Conservation (phyloP, 352 stramenopile species). For the Globisporangium paddicum region DNA sequence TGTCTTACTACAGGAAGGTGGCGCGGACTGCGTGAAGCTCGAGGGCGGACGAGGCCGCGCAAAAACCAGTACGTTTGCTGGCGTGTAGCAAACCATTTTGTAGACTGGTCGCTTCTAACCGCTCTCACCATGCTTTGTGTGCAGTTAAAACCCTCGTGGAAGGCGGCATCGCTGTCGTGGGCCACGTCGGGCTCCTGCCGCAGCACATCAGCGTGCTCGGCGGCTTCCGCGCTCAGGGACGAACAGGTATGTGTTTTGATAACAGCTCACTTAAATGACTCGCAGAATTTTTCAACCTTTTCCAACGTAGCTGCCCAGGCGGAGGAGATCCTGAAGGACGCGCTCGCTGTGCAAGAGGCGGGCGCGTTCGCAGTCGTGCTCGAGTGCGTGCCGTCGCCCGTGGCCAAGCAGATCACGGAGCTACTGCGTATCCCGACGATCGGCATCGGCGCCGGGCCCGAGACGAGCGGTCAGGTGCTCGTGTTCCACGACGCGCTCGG, state of each 20-base stretch:
- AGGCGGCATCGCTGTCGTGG: constrained; percentile 95
- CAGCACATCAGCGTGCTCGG: constrained; percentile 95
- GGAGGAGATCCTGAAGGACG: constrained; percentile 94
- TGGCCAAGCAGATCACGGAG: constrained; percentile 93
- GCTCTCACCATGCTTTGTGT: constrained; percentile 1
- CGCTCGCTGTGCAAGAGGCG: constrained; percentile 92
- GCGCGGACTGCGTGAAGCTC: constrained; percentile 98
- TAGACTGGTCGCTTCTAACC: not conserved
- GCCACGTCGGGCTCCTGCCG: constrained; percentile 96
- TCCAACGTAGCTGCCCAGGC: constrained; percentile 58
- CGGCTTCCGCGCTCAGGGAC: constrained; percentile 95
- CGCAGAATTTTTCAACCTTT: not conserved
- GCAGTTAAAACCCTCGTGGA: constrained; percentile 70
- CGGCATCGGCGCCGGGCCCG: constrained; percentile 94
- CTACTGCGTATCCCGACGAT: constrained; percentile 97
- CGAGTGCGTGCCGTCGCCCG: constrained; percentile 81
- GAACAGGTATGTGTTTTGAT: constrained; percentile 70
- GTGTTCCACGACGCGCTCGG: constrained; percentile 99
- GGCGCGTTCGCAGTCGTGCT: constrained; percentile 94
- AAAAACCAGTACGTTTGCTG: constrained; percentile 45
- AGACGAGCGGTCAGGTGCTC: constrained; percentile 95
- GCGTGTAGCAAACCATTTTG: not conserved
- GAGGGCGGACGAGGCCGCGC: constrained; percentile 91
- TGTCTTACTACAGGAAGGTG: constrained; percentile 79
- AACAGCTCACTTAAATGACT: not conserved